phyloP scores from a whole-genome alignment of 2,329 filamentous ascomycete genomes.

The Cryphonectria radicalis region DNA sequence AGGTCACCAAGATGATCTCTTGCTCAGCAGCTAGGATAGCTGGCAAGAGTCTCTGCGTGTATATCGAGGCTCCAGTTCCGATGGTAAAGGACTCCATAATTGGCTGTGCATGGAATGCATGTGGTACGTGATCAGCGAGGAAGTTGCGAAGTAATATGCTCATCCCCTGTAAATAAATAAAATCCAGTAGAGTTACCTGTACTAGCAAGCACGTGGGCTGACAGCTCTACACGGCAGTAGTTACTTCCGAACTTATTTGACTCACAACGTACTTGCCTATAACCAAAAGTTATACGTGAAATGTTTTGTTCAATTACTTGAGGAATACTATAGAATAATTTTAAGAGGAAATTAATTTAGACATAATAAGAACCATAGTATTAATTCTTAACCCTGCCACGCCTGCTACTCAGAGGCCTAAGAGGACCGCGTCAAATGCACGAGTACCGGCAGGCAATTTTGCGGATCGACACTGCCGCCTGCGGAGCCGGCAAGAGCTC shows the following conservation, averaged over 20 bases:
- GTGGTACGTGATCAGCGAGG: not conserved
- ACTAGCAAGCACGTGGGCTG: not conserved
- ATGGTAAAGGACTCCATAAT: constrained; percentile 49
- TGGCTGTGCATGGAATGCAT: not conserved
- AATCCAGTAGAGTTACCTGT: not conserved
- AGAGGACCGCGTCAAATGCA: not conserved
- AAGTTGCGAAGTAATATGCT: not conserved
- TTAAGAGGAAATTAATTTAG: too few relatives aligned
- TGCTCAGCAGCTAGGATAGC: constrained; percentile 62
- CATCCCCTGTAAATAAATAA: not conserved
- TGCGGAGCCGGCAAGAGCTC: not conserved
- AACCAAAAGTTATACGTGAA: too few relatives aligned
- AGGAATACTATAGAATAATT: not conserved
- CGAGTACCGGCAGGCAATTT: not conserved
- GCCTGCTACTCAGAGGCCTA: not conserved
- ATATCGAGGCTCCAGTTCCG: constrained; percentile 63
- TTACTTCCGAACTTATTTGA: not conserved
- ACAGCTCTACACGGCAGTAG: not conserved
- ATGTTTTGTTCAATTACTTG: not conserved
- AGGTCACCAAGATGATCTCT: constrained; percentile 78
- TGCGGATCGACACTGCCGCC: not conserved
- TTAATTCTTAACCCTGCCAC: not conserved
- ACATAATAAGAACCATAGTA: not conserved
- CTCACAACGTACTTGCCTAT: not conserved
- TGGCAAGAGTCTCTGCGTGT: constrained; percentile 59